Base-by-base conservation (phyloP, 257 asterid genomes). In the Paraleonurus japonicus region DNA sequence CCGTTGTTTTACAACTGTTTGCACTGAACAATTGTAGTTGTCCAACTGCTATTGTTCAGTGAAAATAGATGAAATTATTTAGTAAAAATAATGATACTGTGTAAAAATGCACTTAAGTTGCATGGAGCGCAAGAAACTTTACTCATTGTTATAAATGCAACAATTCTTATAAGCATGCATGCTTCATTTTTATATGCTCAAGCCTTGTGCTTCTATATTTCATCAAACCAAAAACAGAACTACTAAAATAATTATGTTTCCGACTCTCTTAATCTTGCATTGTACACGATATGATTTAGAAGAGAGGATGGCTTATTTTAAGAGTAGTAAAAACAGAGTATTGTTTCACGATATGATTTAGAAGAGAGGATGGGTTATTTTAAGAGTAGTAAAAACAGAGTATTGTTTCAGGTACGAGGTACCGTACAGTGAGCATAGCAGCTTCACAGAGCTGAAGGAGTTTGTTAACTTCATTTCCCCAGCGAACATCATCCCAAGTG, bases 361-460 rank as follows among this genome's bases (percentile, higher is more conserved):
- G 45, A 37, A 37, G 3, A 37, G 28, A 37, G 15, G 13, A 37
- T 37, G 15, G 9, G 3, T 9, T 10, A 10, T 4, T 1, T 8
- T 10, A 13, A 41, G 15, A 37, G 4, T 37, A 5, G 45, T 37
- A 37, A 9, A 37, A 9, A 45, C 19, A 45, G 53, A 47, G 54
- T 16, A 47, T n/a, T 3, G 22, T 47, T 61, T 71, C 84, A 94
- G 98, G 96, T 91, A 95, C 61, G 98, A 95, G 79, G 99, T 91
- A 27, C 98, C 99, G 15, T 91, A 95, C 86, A 92, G 98, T 15
- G 98, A 91, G 76, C 99, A 94, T 66, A 79, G 88, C 78, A 94
- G 99, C 91, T 91, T 88, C 72, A 74, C 90, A 15, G 99, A 94
- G 81, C 93, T 94, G 58, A 85, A 78, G 80, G 96, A 88, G 65